Conservation (phyloP, 2,329 filamentous ascomycete genomes). For the Cercospora sp. region DNA sequence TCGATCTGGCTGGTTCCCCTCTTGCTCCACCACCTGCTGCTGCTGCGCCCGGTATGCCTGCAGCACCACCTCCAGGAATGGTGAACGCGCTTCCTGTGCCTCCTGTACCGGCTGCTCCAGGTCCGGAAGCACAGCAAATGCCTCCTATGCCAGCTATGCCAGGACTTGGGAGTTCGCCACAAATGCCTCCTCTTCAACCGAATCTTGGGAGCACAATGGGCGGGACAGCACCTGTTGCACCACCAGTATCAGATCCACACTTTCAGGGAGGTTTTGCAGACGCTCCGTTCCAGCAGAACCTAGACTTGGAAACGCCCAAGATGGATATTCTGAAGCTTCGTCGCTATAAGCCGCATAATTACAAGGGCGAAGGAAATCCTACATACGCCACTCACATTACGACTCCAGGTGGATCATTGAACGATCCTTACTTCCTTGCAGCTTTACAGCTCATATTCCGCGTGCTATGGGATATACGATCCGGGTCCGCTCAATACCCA, state of each 20-base stretch:
- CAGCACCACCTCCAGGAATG: background rate
- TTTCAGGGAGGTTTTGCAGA: slow-evolving; percentile 8
- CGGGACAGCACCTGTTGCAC: background rate
- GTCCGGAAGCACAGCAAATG: background rate
- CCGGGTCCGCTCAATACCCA: slow-evolving; percentile 23
- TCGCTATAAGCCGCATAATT: slow-evolving; percentile 27
- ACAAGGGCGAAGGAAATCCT: slow-evolving; percentile 21
- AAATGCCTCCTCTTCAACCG: slow-evolving; percentile 5
- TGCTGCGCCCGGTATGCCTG: background rate
- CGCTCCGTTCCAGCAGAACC: slow-evolving; percentile 4
- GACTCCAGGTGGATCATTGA: slow-evolving; percentile 22
- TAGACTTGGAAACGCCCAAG: slow-evolving; percentile 15
- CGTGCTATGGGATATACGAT: slow-evolving; percentile 27
- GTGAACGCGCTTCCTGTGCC: background rate
- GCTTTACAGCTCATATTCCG: slow-evolving; percentile 28
- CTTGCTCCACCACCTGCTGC: background rate
- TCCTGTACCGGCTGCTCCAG: background rate
- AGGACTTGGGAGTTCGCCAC: slow-evolving; percentile 4
- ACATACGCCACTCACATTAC: slow-evolving; percentile 27
- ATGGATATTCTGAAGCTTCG: slow-evolving; percentile 16
- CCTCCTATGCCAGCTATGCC: slow-evolving; percentile 6
- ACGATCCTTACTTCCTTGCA: slow-evolving; percentile 29
- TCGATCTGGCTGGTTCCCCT: background rate
- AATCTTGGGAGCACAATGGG: slow-evolving; percentile 5
- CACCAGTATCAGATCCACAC: background rate